Base-by-base conservation (phyloP, 805 yeast species). In the Metschnikowia colocasiae region DNA sequence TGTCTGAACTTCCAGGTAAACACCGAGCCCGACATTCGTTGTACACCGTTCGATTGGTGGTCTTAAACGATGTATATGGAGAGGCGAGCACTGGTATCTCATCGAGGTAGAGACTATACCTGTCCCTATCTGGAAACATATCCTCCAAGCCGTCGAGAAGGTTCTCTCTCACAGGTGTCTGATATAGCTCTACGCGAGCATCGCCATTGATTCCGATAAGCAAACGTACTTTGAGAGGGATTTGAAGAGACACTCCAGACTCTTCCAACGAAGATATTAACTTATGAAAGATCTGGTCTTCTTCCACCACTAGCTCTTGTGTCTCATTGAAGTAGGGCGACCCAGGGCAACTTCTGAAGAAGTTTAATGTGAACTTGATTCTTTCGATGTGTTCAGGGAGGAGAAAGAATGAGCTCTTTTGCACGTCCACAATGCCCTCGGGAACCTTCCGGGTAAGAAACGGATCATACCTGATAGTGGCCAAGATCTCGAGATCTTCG, bases 61-160 rank as follows among this genome's bases (percentile, higher is more conserved):
- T 92, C 62, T 92, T 92, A 67, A 90, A 85, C 4, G 95, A 83
- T 0, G 96, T 88, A 64, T 86, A 87, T 1, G 87, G 87, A 2
- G 95, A 80, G 1, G 80, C 75, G 37, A 75, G 53, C 1, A 78
- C 73, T 1, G 81, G 71, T 26, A 72, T 64, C 0, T 69, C 59
- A 59, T 86, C 92, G 3, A 90, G 57, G 56, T 79, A 81, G 0
- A 89, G 81, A 18, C 74, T 78, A 82, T 86, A 90, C 9, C 46
- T 43, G 10, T 50, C 46, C 10, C 49, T 51, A 1, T 53, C 61
- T 6, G 52, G 52, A 19, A 38, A 56, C 4, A 48, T 35, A 9
- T 45, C 51, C 4, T 30, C 41, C 13, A 70, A 44, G 0, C 74
- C 75, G 30, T 56, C 60, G 7, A 69, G 56, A 15, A 73, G 54